Conservation (phyloP, 2,329 filamentous ascomycete genomes). For the Colletotrichum gloeosporioides region DNA sequence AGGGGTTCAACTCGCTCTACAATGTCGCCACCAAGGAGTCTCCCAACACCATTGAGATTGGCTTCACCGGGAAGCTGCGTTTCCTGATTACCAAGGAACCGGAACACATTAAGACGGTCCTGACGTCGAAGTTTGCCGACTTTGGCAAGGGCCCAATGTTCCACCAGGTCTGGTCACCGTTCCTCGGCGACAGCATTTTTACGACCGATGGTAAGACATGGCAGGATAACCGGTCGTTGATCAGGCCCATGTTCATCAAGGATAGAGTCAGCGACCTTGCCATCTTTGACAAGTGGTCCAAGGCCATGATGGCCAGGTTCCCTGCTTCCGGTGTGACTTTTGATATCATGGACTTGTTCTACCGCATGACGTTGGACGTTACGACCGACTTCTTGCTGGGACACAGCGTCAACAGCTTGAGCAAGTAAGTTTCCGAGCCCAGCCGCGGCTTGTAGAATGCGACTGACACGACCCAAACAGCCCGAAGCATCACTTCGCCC, state of each 20-base stretch:
- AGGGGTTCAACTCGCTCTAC: conserved; percentile 35
- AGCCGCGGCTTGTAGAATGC: no score
- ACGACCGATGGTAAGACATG: conserved; percentile 57
- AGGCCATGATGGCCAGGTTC: conserved; percentile 62
- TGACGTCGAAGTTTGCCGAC: conserved; percentile 62
- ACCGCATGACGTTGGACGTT: conserved; percentile 69
- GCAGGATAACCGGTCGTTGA: conserved; percentile 57
- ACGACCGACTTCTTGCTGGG: conserved; percentile 74
- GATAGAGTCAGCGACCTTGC: conserved; percentile 53
- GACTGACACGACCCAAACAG: conserved; percentile 34
- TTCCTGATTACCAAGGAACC: conserved; percentile 57
- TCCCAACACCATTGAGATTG: conserved; percentile 42
- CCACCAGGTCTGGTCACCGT: conserved; percentile 45
- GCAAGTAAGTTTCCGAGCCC: conserved; percentile 43
- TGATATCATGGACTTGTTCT: conserved; percentile 68
- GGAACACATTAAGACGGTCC: conserved; percentile 47
- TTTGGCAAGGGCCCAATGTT: conserved; percentile 53
- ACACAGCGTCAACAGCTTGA: conserved; percentile 54
- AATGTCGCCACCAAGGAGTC: conserved; percentile 29
- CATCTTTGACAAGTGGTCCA: conserved; percentile 66
- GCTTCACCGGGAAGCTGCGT: conserved; percentile 33
- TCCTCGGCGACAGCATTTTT: conserved; percentile 64
- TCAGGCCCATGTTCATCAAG: conserved; percentile 58
- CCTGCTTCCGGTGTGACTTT: conserved; percentile 58
- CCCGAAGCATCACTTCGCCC: conserved; percentile 65